Base-by-base conservation (phyloP, 306 rosid genomes). In the Glycine soja region DNA sequence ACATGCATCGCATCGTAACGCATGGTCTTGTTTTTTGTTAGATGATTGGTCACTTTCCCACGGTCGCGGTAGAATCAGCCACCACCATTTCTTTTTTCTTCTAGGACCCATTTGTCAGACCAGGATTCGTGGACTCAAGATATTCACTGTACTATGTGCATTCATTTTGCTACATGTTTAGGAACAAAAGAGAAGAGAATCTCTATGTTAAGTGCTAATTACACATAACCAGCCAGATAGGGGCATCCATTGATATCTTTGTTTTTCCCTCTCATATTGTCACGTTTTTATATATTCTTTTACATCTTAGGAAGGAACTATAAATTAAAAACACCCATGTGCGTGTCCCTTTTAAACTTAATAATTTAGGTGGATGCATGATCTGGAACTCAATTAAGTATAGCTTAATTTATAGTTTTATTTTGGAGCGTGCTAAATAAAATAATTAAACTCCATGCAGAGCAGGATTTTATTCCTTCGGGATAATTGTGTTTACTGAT, bases 11-110 rank as follows among this genome's bases (percentile, higher is more conserved):
- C 30, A 24, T 24, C 30, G 30, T 24, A 1, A 24, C 30, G 30
- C 30, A 24, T 24, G 30, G 30, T 1, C 30, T 24, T 24, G 30
- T 2, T 16, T 16, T 5, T 4, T 10, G 8, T 0, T 15, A 10
- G 67, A 51, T 48, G 62, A 76, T 4, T 46, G 9, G 63, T 76
- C 63, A 50, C 51, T 76, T 62, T 76, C 43, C 65, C 6, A 54
- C 14, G 36, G 51, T 42, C 7, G 36, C 19, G 2, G 14, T 24
- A 58, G 40, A 62, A 62, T 47, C 34, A 46, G 15, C 34, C 18
- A 13, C 18, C 2, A 3, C n/a, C 59, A 7, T 45, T 45, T 36
- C 0, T 43, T 45, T 18, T 13, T 24, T 2, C 10, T 24, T 2
- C 5, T 8, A 19, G 57, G 70, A 16, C 70, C 79, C 79, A 59